Base-by-base conservation (phyloP, 179 eudicot species). In the Silene vulgaris region DNA sequence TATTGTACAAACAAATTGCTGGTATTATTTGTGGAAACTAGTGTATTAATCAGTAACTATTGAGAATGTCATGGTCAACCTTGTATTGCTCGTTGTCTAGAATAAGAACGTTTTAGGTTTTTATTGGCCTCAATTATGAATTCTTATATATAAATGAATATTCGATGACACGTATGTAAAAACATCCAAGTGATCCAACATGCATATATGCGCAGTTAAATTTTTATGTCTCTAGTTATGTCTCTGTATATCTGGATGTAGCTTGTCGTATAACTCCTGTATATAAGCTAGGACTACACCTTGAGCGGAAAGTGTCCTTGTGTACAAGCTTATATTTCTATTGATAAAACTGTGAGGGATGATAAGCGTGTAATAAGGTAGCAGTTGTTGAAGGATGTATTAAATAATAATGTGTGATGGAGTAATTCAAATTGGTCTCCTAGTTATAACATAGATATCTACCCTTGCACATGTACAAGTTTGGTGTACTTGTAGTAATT, bases 311-410 rank as follows among this genome's bases (percentile, higher is more conserved):
- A 69, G 17, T 75, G 50, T 19, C 59, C 56, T 23, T 63, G 69
- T 74, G 29, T 74, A 19, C 62, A 71, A 52, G 40, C 45, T 75
- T 65, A 12, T 75, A 61, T 74, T 40, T 74, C 57, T 59, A 14
- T 26, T 40, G 11, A 64, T 48, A 40, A 8, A 28, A n/a, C n/a
- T 50, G n/a, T n/a, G 8, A 9, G 72, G 26, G 59, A 45, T 65
- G 52, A 12, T 48, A 66, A 67, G 67, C 26, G 8, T 69, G 69
- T 69, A 66, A 69, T 32, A 57, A 59, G 66, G 59, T 28, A 19
- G 8, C 45, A 12, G 37, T 45, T 17, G 48, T 26, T 29, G 52
- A 66, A 48, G 32, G 21, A 73, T 54, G 28, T 16, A 62, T 71
- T 40, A 35, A 21, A 48, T 43, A 8, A 0, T 40, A 52, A 16